Evolutionary conservation across 78 protist species (phyloP), one percentile per base, ranked within the genome.

Genomic region (Polysphondylium violaceum): DNA sequence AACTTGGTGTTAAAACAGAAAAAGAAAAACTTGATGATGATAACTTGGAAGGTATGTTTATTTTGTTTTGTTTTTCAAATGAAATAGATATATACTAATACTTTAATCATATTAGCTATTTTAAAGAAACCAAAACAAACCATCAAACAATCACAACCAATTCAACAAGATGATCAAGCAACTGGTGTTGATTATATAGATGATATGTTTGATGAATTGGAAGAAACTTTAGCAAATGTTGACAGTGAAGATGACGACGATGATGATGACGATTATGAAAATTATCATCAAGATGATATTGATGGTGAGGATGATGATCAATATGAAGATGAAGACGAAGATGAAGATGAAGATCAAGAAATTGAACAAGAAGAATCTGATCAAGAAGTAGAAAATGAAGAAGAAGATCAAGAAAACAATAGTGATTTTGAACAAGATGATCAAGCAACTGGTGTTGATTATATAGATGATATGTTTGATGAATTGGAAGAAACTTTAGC

Each of bases 401-500:
- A 71, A 2, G 59, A 71, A 31, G 43, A 43, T 23, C 74, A 76
- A 2, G 74, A 59, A 4, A 40, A 43, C 11, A 12, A 76, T 0
- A 43, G 60, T 17, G 60, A 76, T 25, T 14, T n/a, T 36, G 59
- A 65, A 1, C 53, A 63, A 12, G 56, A 43, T 7, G 86, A 75
- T 41, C 33, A 75, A 21, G 50, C 71, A 63, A 25, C 55, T 33
- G 79, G 79, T 51, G 36, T 33, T 29, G 27, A 60, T 16, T 25
- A 43, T 31, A 58, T 63, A 44, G 86, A 76, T 60, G 53, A 76
- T 36, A n/a, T 76, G 9, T 58, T 76, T 40, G 75, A 65, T 35
- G 72, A 78, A 47, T 51, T 65, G 27, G 75, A 65, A 51, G 56
- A 78, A 63, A 60, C 50, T n/a, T 63, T 65, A n/a, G 88, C 72